Conservation (phyloP, 2,329 filamentous ascomycete genomes). For the Aspergillus sp. region DNA sequence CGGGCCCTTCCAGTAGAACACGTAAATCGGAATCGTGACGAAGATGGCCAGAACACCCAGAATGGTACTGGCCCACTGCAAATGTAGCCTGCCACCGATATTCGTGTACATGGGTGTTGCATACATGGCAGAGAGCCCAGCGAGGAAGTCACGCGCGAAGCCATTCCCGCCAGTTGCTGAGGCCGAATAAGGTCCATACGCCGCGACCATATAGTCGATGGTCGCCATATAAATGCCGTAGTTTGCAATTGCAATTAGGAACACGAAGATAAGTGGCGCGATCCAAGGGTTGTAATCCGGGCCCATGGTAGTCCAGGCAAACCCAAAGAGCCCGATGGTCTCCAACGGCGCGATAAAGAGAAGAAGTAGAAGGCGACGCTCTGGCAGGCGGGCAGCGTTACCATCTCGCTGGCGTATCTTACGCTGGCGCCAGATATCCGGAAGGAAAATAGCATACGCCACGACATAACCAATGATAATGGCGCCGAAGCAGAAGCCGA, state of each 20-base stretch:
- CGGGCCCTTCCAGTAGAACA: constrained; percentile 59
- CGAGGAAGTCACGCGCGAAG: constrained; percentile 71
- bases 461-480: constrained; percentile 57
- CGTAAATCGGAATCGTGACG: constrained; percentile 55
- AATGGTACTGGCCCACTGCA: constrained; percentile 56
- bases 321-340: constrained; percentile 68
- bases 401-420: constrained; percentile 42
- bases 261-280: constrained; percentile 63
- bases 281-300: constrained; percentile 68
- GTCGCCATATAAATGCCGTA: constrained; percentile 74
- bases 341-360: constrained; percentile 62
- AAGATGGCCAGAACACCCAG: constrained; percentile 52
- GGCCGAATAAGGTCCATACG: constrained; percentile 71
- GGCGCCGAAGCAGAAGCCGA: constrained; percentile 25
- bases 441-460: constrained; percentile 54
- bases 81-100: constrained; percentile 43
- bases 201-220: constrained; percentile 75
- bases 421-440: constrained; percentile 46
- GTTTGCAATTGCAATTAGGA: constrained; percentile 70
- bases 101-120: constrained; percentile 63
- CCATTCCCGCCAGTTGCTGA: constrained; percentile 76
- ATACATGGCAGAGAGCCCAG: constrained; percentile 69
- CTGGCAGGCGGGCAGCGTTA: constrained; percentile 56
- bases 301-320: constrained; percentile 67
- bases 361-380: constrained; percentile 66